A percentile compares a stretch with the other conserved stretches of the same genome.
These are phyloP conservation scores for Clarireedia homoeocarpa DNA, from an alignment of 2,329 filamentous ascomycete genomes.

Conservation along the genomic window DNA sequence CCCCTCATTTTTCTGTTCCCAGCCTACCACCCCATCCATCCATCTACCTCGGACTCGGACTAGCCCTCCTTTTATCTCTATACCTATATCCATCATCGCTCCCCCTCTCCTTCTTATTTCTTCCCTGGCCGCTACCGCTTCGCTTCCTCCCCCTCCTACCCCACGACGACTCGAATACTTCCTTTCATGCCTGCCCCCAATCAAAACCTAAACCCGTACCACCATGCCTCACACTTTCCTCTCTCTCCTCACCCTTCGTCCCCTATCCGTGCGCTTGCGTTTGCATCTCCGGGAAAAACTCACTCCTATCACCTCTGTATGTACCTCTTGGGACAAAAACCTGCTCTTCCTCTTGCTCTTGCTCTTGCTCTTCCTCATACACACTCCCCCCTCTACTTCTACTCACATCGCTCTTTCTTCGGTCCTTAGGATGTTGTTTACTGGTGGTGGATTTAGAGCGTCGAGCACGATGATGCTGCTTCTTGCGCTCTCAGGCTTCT, in stretches of 20 bases:
- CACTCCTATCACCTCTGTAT: too few species aligned
- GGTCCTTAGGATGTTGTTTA: background rate
- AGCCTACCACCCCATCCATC: background rate
- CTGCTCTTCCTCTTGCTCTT: background rate
- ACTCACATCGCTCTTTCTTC: background rate
- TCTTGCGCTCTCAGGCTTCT: constrained; percentile 20
- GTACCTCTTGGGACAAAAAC: too few species aligned
- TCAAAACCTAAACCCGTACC: too few species aligned
- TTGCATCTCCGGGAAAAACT: background rate
- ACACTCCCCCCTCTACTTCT: background rate
- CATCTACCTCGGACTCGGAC: background rate
- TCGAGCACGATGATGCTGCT: background rate
- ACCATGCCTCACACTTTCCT: background rate
- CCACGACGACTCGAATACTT: too few species aligned
- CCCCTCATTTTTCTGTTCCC: too few species aligned
- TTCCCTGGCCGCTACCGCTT: background rate
- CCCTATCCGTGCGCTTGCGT: background rate
- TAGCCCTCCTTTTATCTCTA: background rate
- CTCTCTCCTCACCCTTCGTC: background rate
- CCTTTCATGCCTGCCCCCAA: too few species aligned
- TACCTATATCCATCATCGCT: background rate
- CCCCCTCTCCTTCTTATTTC: background rate
- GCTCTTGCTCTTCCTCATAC: background rate
- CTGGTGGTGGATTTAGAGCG: background rate
- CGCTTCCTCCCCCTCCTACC: background rate